A percentile compares a stretch with the other conserved stretches of the same genome.
Conservation (phyloP, 805 yeast species). For the Sungouiella blattae region DNA sequence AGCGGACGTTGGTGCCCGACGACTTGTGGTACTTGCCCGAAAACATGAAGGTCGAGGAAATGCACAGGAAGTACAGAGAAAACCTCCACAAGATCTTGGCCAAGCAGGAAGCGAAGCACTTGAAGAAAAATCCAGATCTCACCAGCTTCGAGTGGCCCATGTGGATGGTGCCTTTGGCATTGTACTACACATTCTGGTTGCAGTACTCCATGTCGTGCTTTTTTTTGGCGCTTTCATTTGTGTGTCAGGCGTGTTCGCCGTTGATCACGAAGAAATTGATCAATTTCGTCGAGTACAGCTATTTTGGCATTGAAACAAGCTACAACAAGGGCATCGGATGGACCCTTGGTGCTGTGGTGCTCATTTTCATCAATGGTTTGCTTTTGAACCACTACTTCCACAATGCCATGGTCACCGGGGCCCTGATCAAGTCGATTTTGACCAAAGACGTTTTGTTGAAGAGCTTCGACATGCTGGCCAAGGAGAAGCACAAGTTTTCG, state of each 20-base stretch:
- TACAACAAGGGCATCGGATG: conserved; percentile 69
- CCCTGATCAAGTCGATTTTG: conserved; percentile 36
- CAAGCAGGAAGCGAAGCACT: conserved; percentile 18
- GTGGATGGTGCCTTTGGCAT: conserved; percentile 37
- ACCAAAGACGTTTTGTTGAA: conserved; percentile 38
- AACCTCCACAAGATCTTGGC: conserved; percentile 21
- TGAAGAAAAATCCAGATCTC: conserved; percentile 9
- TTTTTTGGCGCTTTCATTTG: conserved; percentile 45
- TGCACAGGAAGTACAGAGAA: conserved; percentile 28
- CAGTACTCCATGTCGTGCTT: conserved; percentile 40
- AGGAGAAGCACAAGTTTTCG: conserved; percentile 32
- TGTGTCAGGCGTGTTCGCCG: conserved; percentile 57
- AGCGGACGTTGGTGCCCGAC: conserved; percentile 33
- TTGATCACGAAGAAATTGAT: conserved; percentile 63
- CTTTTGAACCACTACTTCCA: conserved; percentile 41
- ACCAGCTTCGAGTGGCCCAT: conserved; percentile 39
- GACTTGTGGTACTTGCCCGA: conserved; percentile 37
- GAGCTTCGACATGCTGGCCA: conserved; percentile 34
- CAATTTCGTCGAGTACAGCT: conserved; percentile 54
- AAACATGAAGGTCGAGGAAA: conserved; percentile 32
- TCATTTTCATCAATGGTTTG: conserved; percentile 45
- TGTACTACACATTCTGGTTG: conserved; percentile 47
- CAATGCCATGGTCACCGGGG: conserved; percentile 42
- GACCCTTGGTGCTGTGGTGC: conserved; percentile 61
- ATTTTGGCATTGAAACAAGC: conserved; percentile 37